Base-by-base conservation (phyloP, 2,329 filamentous ascomycete genomes). In the Tympanopsis confertula region DNA sequence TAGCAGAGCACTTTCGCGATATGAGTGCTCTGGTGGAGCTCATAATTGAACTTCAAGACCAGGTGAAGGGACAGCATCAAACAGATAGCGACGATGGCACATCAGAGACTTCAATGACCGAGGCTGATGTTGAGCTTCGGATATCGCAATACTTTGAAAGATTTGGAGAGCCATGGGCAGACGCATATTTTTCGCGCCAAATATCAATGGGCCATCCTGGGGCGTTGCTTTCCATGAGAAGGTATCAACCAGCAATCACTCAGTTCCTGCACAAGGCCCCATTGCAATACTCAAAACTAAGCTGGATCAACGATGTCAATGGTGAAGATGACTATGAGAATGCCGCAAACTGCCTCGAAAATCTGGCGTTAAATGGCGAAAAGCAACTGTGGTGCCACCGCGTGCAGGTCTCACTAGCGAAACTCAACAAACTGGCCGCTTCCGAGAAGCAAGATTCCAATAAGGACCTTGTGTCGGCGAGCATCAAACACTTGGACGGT, bases 281-380 rank as follows among this genome's bases (percentile, higher is more conserved):
- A 2, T 51, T 56, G n/a, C 7, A 10, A 7, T 64, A 66, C 42
- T 63, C 62, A 13, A 70, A 69, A 41, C 49, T 81, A 5, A 60
- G 64, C 46, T 81, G 76, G 76, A 74, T 81, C 50, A 78, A 81
- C 47, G 73, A 79, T 51, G 63, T 79, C 7, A 52, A 62, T 24
- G 65, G 64, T 4, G 68, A 71, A 42, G 56, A 63, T 35, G 62
- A 76, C 44, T 78, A 69, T 47, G 50, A 60, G 15, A 57, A 58
- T 26, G 75, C 75, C 10, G 64, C 64, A 18, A 50, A 57, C 18
- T 59, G 61, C 10, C 56, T 80, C 24, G 57, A 61, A 32, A 56
- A 60, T 4, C 55, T 69, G 20, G 73, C 69, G 1, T 54, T 60
- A 20, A 56, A 62, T 36, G 61, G 66, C 39, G 73, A 78, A 46